Evolutionary conservation across 306 rosid genomes (phyloP), one percentile per base, ranked within the genome.

Genomic region (Trifolium subterraneum): DNA sequence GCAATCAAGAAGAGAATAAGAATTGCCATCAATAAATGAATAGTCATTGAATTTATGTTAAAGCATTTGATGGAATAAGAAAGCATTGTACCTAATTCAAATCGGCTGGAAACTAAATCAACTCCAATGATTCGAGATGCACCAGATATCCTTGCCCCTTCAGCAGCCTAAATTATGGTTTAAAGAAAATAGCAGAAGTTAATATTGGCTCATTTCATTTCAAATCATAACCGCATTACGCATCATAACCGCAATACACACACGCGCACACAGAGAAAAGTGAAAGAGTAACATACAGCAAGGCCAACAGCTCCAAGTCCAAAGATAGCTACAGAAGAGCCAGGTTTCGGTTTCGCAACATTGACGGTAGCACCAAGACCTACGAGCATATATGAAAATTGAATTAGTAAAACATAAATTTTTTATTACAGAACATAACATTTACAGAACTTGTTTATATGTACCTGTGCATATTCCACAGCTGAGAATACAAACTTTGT

Each of bases 281-380:
- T 48, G 48, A 2, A 7, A 25, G 22, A 71, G 31, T 8, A 68
- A 77, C 97, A 86, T 82, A 91, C 98, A 16, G 97, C 90, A 68
- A 93, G 96, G 45, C 98, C 98, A 69, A 93, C 96, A 65, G 97
- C 98, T 25, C 98, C 98, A 60, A 91, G 85, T 64, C 98, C 97
- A 22, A 93, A 93, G 60, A 93, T 39, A 12, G 97, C 98, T 45
- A 93, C 96, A 23, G 96, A 80, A 20, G 88, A 84, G 18, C 98
- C 98, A n/a, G 89, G 87, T 54, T 86, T 84, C 1, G 98, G 98
- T 74, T 87, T 93, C 13, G 98, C 98, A 73, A 93, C 98, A 79
- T 93, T 93, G 58, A 93, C 7, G 42, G 97, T 87, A 15, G 98
- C 98, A 69, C 98, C 98, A 67, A 89, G 82, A 78, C 98, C 98